Percentiles rank a stretch among this genome's conserved stretches.
phyloP scores from a whole-genome alignment of 2,329 filamentous ascomycete species.

The Aspergillus aculeatus region DNA sequence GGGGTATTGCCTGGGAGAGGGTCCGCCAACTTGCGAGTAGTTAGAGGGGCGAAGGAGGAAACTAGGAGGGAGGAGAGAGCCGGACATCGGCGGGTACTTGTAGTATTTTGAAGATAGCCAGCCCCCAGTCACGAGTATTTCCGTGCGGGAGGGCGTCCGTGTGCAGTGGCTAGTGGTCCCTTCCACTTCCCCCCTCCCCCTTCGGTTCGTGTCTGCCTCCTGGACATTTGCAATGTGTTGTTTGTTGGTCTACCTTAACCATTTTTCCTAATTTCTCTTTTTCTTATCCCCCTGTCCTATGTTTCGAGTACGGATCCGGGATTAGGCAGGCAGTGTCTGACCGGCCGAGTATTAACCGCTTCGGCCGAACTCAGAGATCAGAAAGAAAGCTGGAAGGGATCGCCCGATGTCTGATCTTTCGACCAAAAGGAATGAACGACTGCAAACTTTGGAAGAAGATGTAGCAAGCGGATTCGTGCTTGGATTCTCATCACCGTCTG shows the following conservation, averaged over 20 bases:
- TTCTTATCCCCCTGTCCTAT: not conserved
- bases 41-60: not conserved
- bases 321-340: conserved; percentile 3
- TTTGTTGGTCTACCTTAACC: no score
- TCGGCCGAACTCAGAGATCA: conserved; percentile 2
- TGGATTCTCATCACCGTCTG: not conserved
- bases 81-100: conserved; percentile 3
- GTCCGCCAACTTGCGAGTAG: not conserved
- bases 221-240: not conserved
- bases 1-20: not conserved
- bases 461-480: not conserved
- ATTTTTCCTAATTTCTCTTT: no score
- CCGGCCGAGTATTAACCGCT: conserved; percentile 8
- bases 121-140: not conserved
- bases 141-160: not conserved
- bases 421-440: not conserved
- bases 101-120: not conserved
- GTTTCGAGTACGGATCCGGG: not conserved
- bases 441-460: not conserved
- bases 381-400: not conserved
- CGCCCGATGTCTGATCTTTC: conserved; percentile 1
- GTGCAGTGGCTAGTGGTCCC: not conserved
- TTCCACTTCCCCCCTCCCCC: not conserved
- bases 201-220: not conserved
- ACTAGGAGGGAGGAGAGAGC: not conserved